Conservation (phyloP, 768 basidiomycete species). For the Obba rivulosa region DNA sequence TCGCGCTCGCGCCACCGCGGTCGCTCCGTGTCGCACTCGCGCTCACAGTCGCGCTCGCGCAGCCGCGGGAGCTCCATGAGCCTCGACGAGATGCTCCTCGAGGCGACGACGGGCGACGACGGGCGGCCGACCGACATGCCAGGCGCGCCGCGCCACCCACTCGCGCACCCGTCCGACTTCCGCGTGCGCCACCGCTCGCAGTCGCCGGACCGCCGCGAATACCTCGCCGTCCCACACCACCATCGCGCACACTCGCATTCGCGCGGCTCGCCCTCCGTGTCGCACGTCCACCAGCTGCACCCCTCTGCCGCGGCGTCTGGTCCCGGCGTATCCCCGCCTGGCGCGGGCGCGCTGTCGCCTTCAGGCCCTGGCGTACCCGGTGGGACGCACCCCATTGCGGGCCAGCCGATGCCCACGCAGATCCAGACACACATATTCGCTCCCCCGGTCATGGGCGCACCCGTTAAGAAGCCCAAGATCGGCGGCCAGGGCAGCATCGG, state of each 20-base stretch:
- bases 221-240: conserved; percentile 14
- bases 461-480: conserved; percentile 56
- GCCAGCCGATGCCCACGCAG: conserved; percentile 27
- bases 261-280: conserved; percentile 12
- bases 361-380: conserved; percentile 10
- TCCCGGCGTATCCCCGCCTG: not conserved
- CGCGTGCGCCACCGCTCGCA: conserved; percentile 18
- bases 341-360: conserved; percentile 9
- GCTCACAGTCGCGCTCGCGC: conserved; percentile 31
- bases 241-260: conserved; percentile 9
- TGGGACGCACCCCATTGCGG: conserved; percentile 12
- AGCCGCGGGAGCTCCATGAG: conserved; percentile 29
- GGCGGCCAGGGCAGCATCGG: conserved; percentile 2
- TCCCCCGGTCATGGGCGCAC: conserved; percentile 67
- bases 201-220: conserved; percentile 10
- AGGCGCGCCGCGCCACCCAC: conserved; percentile 28
- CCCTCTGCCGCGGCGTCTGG: conserved; percentile 8
- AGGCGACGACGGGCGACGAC: conserved; percentile 36
- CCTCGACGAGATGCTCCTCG: conserved; percentile 45
- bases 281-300: conserved; percentile 7
- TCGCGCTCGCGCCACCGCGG: conserved; percentile 13
- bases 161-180: conserved; percentile 11
- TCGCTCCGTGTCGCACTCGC: conserved; percentile 23
- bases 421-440: conserved; percentile 63
- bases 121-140: conserved; percentile 19